Percentiles rank a stretch among this genome's conserved stretches.
These are phyloP conservation scores for Sphaerobolus stellatus DNA, from an alignment of 1,284 basidiomycete genomes.

Conservation along the genomic window DNA sequence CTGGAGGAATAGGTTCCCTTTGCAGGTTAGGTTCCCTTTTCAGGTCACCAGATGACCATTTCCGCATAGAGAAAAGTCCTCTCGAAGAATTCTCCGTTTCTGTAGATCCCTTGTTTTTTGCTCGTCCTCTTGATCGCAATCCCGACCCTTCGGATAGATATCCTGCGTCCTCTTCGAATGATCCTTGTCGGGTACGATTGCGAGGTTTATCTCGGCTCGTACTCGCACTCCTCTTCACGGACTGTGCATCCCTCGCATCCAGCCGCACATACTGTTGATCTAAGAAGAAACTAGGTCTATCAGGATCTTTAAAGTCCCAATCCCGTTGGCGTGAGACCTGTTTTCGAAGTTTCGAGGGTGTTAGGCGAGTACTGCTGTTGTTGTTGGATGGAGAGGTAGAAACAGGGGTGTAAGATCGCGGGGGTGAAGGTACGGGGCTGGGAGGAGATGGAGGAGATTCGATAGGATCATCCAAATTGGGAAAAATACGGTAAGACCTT, in stretches of 20 bases:
- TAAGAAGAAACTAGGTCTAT: constrained; percentile 4
- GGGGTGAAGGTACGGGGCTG: not conserved
- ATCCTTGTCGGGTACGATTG: too few relatives aligned
- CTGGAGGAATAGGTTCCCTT: not conserved
- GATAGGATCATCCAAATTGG: not conserved
- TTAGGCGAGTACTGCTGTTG: not conserved
- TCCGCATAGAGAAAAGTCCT: not conserved
- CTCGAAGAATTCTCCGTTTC: not conserved
- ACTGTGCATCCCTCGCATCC: not conserved
- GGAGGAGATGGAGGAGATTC: too few relatives aligned
- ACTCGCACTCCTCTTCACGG: not conserved
- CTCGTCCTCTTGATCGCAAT: not conserved
- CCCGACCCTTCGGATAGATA: not conserved
- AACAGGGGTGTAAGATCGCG: not conserved
- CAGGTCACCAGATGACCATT: not conserved
- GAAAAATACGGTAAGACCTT: not conserved
- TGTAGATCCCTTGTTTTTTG: not conserved
- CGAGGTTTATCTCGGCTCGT: too few relatives aligned
- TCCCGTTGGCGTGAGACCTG: not conserved
- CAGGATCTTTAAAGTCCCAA: constrained; percentile 6
- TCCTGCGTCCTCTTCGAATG: not conserved
- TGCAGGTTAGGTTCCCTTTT: too few relatives aligned
- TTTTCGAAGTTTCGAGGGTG: not conserved
- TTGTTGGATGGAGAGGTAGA: not conserved
- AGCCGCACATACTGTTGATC: not conserved